Evolutionary conservation across 2,329 filamentous ascomycete species (phyloP), one percentile per base, ranked within the genome.

Genomic region (Zelopaecilomyces penicillatus): DNA sequence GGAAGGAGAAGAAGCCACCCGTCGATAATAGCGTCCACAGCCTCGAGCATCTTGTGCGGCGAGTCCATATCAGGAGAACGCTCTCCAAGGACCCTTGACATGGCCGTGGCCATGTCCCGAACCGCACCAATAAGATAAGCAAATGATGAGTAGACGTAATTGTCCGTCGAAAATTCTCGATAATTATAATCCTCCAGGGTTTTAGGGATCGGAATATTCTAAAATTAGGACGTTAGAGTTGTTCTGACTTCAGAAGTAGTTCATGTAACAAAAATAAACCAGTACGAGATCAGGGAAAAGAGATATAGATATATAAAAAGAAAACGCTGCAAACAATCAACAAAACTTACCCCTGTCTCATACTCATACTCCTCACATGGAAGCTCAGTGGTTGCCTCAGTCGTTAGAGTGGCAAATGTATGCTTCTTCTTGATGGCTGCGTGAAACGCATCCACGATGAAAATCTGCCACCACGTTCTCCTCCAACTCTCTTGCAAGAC

Each of bases 401-500:
- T 63, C 34, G 65, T 64, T 1, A 57, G 40, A 0, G 57, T 54
- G 1, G 54, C 49, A 10, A 66, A 62, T 0, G 50, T 54, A 39
- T 55, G 51, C 0, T 44, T 54, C 0, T 62, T 54, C 27, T 57
- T 31, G 0, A 62, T 66, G 1, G 56, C 63, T 0, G 59, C 57
- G 7, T 62, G 63, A n/a, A 56, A 60, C 33, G 74, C 78, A 57
- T 86, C 83, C 1, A 78, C 65, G 5, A 78, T 70, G 53, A 76
- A 84, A 34, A 87, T 57, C 54, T 78, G 76, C 83, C 83, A 87
- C 83, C 83, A 87, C 1, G 82, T 87, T 36, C 83, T 70, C 41
- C 83, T 73, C 68, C 80, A 74, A 50, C 73, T 77, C 55, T 87
- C 83, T 34, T 75, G 71, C 19, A 68, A 39, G 0, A 65, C 52